A percentile compares a stretch with the other conserved stretches of the same genome.
phyloP scores from a whole-genome alignment of 2,329 filamentous ascomycete species.

The Sclerotinia spermophila region DNA sequence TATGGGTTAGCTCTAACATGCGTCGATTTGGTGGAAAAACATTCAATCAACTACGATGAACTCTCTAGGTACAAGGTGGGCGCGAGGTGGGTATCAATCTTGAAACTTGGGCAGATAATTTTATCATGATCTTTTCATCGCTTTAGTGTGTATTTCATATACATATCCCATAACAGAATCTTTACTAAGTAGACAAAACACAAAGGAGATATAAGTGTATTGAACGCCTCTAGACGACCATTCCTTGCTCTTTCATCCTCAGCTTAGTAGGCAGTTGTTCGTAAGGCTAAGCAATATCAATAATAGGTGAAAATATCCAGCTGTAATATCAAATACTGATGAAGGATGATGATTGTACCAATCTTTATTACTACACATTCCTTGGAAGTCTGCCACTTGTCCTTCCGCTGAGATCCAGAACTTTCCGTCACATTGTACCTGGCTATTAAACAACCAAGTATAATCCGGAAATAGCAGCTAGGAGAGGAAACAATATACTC shows the following conservation, averaged over 20 bases:
- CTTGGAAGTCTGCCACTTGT: background rate
- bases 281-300: background rate
- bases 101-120: background rate
- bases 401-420: conserved; percentile 6
- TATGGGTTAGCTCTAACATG: background rate
- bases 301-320: background rate
- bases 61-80: no score
- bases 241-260: background rate
- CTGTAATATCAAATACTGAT: background rate
- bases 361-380: background rate
- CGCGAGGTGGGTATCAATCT: no score
- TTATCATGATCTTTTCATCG: background rate
- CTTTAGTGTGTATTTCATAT: background rate
- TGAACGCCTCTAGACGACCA: background rate
- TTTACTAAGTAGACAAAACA: background rate
- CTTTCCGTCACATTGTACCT: background rate
- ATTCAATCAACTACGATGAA: background rate
- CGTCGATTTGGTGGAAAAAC: background rate
- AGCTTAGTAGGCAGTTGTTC: background rate
- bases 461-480: background rate
- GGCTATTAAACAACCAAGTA: conserved; percentile 7
- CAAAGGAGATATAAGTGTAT: background rate
- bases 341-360: background rate
- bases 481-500: background rate
- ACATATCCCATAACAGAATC: background rate